Evolutionary conservation across 2,329 filamentous ascomycete species (phyloP), one percentile per base, ranked within the genome.

Genomic region (Fusarium tricinctum): DNA sequence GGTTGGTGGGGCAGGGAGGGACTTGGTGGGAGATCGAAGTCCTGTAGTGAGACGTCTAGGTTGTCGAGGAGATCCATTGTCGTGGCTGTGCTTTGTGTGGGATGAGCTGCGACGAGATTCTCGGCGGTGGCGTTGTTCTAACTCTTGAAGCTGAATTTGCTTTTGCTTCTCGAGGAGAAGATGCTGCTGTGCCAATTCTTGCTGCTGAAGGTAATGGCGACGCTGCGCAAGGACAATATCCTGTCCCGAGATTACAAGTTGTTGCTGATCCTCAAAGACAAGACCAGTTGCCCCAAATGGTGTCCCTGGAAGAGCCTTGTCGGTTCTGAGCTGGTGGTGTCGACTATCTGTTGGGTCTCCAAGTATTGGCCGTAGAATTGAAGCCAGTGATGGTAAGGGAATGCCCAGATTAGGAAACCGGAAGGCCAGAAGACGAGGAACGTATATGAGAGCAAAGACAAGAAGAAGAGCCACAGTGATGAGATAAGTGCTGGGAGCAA

Each of bases 401-500:
- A 85, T 74, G 43, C 73, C 72, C 43, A 78, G 68, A 32, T 77
- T 70, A 23, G 79, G 78, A 39, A 81, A 74, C 63, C 75, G 74
- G 45, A 73, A 68, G 15, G 74, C 75, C 20, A 77, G 69, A 35
- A 78, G 73, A 39, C 78, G 77, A 38, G 80, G 74, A 42, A 85
- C 69, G 72, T 85, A 88, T 50, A 86, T 73, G 58, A 81, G 82
- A 64, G 85, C 68, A 71, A 88, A 86, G 74, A 84, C 79, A 69
- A 88, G 79, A 49, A 81, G 74, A 30, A 88, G 71, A 58, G 81
- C 78, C 63, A 88, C 74, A 28, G 82, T 81, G 62, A 84, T 84
- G 71, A 89, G 79, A 75, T 85, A 88, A 58, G 85, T 86, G 76
- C 84, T 85, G 23, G 87, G 86, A 40, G 86, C 85, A 76, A 89